Evolutionary conservation across 345 rosid genomes (phyloP).

Genomic region (Hypericum perforatum): DNA sequence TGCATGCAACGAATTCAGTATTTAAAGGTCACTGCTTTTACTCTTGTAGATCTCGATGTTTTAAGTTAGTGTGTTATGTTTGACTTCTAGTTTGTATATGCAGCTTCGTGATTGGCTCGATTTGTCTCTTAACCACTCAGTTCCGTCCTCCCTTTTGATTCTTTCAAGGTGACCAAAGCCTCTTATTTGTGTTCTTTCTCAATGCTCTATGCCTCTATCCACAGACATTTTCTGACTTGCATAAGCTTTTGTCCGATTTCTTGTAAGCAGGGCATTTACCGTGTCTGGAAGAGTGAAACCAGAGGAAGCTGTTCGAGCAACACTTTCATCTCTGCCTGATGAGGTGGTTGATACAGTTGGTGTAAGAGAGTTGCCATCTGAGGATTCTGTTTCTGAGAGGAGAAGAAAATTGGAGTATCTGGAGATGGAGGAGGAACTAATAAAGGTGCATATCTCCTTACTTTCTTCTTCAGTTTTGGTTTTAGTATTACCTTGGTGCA

Average conservation of each 20-base stretch:
- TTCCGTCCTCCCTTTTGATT: constrained; percentile 80
- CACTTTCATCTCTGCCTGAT: constrained; percentile 90
- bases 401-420: constrained; percentile 87
- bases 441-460: constrained; percentile 47
- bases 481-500: neutral
- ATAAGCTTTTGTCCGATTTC: neutral
- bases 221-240: constrained; percentile 9
- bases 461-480: constrained; percentile 7
- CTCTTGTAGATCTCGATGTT: neutral
- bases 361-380: constrained; percentile 78
- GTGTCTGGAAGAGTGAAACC: constrained; percentile 75
- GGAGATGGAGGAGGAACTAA: constrained; percentile 85
- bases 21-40: neutral
- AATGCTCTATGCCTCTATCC: constrained; percentile 1
- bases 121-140: constrained; percentile 75
- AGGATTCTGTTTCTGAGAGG: constrained; percentile 84
- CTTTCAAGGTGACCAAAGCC: constrained; percentile 46
- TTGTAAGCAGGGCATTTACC: constrained; percentile 54
- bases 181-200: constrained; percentile 4
- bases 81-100: constrained; percentile 16
- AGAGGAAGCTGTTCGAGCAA: constrained; percentile 82
- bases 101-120: constrained; percentile 88
- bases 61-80: constrained; percentile 9
- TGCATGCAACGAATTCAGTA: neutral
- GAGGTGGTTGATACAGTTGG: constrained; percentile 96